Base-by-base conservation (phyloP, 306 rosid species). In the Argentina anserina region DNA sequence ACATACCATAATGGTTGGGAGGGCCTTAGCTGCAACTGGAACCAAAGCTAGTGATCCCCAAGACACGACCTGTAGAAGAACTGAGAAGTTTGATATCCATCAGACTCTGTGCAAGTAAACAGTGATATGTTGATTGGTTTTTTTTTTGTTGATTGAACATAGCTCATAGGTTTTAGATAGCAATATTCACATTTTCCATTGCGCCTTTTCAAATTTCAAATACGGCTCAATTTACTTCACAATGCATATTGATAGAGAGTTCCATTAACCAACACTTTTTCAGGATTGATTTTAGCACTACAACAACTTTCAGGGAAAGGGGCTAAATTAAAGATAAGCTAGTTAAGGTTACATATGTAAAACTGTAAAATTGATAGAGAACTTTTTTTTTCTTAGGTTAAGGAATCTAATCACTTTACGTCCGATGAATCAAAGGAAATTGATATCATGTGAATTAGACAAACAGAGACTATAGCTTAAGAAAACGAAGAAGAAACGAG, bases 41-140 rank as follows among this genome's bases (percentile, higher is more conserved):
- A 74, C 79, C n/a, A 82, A 70, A 52, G 98, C 87, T 15, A 93
- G 78, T 80, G 88, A 75, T 45, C 87, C 88, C 97, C 98, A 93
- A 31, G 98, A 87, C 41, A 91, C 55, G 67, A 88, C 81, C 92
- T 93, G 98, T 90, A 93, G 78, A 65, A 88, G 49, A 69, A 82
- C 98, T 91, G 96, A 73, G 25, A 78, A 74, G 69, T 76, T 80
- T 65, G 78, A 74, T 79, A 78, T 58, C 72, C 76, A 80, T 50
- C 15, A 31, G 49, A 31, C 23, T 37, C 21, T 61, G 26, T 47
- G 12, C 71, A 47, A 79, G 42, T 26, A 62, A 47, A 25, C 18
- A 40, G 20, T 23, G 20, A 5, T 20, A 49, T 2, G 3, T n/a
- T n/a, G n/a, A n/a, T n/a, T n/a, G n/a, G n/a, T n/a, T n/a, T n/a